Percentiles rank a stretch among this genome's conserved stretches.
Conservation (phyloP, 192 early-diverging fungal species). For the Thoreauomyces humboldtii region DNA sequence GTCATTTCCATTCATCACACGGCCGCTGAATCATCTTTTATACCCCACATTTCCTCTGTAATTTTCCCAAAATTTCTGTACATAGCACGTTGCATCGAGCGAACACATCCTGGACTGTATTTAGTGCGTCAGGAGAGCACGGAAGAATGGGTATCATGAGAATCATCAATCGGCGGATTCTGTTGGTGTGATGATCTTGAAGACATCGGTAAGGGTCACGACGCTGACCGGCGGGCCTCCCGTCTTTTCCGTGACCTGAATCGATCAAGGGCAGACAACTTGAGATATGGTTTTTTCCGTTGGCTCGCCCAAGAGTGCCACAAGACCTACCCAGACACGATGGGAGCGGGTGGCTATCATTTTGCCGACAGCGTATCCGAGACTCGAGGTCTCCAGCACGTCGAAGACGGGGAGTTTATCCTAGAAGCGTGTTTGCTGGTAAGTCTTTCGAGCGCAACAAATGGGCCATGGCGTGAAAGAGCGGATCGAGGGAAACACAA, state of each 20-base stretch:
- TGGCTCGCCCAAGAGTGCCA: too few relatives aligned
- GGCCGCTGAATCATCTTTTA: too few relatives aligned
- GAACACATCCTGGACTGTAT: too few relatives aligned
- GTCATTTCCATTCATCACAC: too few relatives aligned
- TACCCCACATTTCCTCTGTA: too few relatives aligned
- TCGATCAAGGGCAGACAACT: too few relatives aligned
- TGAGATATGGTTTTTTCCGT: slow-evolving; percentile 39
- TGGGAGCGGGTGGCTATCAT: slow-evolving; percentile 78
- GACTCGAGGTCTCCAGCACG: slow-evolving; percentile 65
- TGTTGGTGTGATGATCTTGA: slow-evolving; percentile 61
- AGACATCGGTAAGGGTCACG: slow-evolving; percentile 77
- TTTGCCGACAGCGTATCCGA: slow-evolving; percentile 72
- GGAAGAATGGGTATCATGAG: too few relatives aligned
- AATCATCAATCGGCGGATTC: too few relatives aligned
- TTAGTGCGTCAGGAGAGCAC: too few relatives aligned
- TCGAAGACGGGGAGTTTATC: slow-evolving; percentile 74
- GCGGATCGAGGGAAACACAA: background rate
- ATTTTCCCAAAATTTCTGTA: too few relatives aligned
- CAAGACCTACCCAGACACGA: slow-evolving; percentile 77
- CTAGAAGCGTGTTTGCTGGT: slow-evolving; percentile 25
- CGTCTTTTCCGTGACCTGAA: too few relatives aligned
- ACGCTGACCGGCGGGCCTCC: slow-evolving; percentile 59
- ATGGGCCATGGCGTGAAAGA: background rate
- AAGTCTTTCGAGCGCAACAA: background rate
- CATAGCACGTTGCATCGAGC: too few relatives aligned